These are phyloP conservation scores for Aureobasidium sp. DNA, from an alignment of 2,329 filamentous ascomycete species.

Conservation along the genomic window DNA sequence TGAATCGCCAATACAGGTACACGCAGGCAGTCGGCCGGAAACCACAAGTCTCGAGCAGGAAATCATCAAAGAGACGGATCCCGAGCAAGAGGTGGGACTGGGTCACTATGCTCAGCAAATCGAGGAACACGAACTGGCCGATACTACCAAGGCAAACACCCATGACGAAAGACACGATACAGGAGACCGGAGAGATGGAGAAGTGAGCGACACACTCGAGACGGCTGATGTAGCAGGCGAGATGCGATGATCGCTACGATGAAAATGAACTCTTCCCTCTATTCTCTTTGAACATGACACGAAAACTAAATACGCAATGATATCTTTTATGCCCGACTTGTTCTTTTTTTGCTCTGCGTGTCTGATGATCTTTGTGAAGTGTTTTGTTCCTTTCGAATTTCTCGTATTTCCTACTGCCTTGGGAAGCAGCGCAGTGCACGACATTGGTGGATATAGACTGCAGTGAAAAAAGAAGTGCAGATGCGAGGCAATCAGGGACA, in stretches of 20 bases:
- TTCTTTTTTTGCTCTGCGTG: too few species aligned
- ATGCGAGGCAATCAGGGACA: too few species aligned
- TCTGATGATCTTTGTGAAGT: too few species aligned
- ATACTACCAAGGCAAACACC: not conserved
- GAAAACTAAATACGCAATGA: not conserved
- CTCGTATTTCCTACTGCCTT: too few species aligned
- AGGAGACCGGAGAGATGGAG: conserved; percentile 3
- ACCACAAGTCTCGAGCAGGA: not conserved
- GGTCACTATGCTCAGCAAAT: not conserved
- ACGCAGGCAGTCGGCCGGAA: too few species aligned
- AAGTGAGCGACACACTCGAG: not conserved
- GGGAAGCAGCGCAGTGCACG: too few species aligned
- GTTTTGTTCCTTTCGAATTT: too few species aligned
- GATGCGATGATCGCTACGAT: not conserved
- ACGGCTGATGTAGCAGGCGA: conserved; percentile 3
- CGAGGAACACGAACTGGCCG: not conserved
- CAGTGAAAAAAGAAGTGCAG: too few species aligned
- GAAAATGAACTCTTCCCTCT: not conserved
- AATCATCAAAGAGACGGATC: not conserved
- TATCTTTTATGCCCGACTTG: not conserved
- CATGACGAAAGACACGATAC: conserved; percentile 6
- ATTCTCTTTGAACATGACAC: not conserved
- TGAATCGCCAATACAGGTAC: too few species aligned
- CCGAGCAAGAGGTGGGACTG: not conserved
- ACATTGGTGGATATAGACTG: too few species aligned